Evolutionary conservation across 805 yeast species (phyloP), one percentile per base, ranked within the genome.

Genomic region (Komagataella ulmi): DNA sequence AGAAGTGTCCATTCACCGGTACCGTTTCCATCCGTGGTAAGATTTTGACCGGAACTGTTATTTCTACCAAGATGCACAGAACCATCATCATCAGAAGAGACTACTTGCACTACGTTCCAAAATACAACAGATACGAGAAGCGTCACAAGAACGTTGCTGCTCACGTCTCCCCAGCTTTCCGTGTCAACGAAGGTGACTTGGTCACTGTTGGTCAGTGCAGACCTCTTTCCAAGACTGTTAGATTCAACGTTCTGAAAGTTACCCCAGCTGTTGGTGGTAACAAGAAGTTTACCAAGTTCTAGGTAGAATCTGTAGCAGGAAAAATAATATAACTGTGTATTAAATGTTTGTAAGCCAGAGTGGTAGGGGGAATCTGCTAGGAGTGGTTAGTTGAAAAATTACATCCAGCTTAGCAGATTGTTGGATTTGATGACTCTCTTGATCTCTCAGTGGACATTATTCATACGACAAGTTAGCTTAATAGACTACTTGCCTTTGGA

Each of bases 1-100:
- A 93, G 89, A 93, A 93, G 82, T 93, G 99, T 81, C 99, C 99
- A 75, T 93, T 93, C 81, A 86, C 82, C 66, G 99, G 99, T 77
- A 77, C 75, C 65, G 84, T 93, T 66, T 90, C 98, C 65, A 93
- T 93, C 86, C 89, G 99, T 82, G 99, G 99, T 81, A 90, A 88
- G 81, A 93, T 93, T 74, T 85, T 93, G 75, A 85, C 97, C 66
- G 99, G 99, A 79, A 87, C 96, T 72, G 99, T 93, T 78, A 97
- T 93, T 65, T 93, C 99, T 70, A 90, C 99, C 84, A 93, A 93
- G 83, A 93, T 93, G 99, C 99, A 93, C 95, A 93, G 99, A 83
- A 93, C 99, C 69, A 86, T 93, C 80, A 85, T 93, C 75, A 87
- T 93, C 81, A 90, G 99, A 85, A 91, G 99, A 81, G 98, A 93